These are phyloP conservation scores for Diutina neorugosa DNA, from an alignment of 1,139 yeast genomes.

Conservation along the genomic window DNA sequence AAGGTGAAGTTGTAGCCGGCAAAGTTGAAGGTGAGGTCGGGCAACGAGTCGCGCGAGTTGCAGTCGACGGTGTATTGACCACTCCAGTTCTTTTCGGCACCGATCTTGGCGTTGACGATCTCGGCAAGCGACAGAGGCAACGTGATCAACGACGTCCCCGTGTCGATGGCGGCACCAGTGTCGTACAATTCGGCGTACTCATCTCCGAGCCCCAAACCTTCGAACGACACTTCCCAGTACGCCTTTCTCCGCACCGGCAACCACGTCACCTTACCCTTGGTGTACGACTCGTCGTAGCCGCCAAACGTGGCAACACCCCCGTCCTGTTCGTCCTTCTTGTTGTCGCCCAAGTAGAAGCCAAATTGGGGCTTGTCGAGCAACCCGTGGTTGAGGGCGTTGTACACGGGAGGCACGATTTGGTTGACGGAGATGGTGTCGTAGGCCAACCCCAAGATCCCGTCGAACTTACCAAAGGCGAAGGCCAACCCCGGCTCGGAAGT, in stretches of 20 bases:
- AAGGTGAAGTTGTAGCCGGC: slow-evolving; percentile 87
- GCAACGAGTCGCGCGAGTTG: slow-evolving; percentile 66
- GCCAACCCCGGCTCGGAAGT: slow-evolving; percentile 96
- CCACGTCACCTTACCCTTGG: slow-evolving; percentile 77
- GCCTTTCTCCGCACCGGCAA: slow-evolving; percentile 98
- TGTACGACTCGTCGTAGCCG: slow-evolving; percentile 70
- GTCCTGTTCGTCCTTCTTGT: slow-evolving; percentile 39
- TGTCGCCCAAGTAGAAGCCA: slow-evolving; percentile 83
- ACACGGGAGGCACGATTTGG: slow-evolving; percentile 83
- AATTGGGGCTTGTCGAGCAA: slow-evolving; percentile 75
- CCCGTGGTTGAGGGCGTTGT: slow-evolving; percentile 75
- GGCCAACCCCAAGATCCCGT: slow-evolving; percentile 91
- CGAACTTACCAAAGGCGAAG: slow-evolving; percentile 95
- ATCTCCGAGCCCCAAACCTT: slow-evolving; percentile 82
- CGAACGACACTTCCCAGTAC: slow-evolving; percentile 95
- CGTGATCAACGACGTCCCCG: slow-evolving; percentile 94
- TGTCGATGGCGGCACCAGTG: slow-evolving; percentile 96
- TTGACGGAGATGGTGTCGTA: slow-evolving; percentile 84
- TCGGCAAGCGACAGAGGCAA: slow-evolving; percentile 93
- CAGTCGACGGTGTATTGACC: slow-evolving; percentile 95
- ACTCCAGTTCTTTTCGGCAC: slow-evolving; percentile 93
- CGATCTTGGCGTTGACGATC: slow-evolving; percentile 86
- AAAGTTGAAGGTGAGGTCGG: slow-evolving; percentile 82
- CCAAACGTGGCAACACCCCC: slow-evolving; percentile 95
- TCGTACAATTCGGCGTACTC: slow-evolving; percentile 72